These are phyloP conservation scores for Oryza glumipatula DNA, from an alignment of 176 grass and related monocot genomes.

Conservation along the genomic window DNA sequence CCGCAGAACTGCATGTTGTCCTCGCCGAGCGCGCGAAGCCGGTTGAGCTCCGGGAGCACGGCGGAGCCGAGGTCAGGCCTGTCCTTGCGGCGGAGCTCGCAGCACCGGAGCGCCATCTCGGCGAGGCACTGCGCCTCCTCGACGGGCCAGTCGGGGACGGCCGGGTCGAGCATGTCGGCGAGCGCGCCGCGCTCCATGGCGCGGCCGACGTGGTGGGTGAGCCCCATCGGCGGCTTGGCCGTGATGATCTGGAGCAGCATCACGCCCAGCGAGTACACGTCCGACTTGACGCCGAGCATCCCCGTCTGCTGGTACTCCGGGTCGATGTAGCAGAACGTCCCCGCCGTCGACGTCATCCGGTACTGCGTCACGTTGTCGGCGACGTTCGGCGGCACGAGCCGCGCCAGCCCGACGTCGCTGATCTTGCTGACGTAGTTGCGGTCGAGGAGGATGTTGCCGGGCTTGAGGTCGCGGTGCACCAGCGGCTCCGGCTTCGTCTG, in stretches of 20 bases:
- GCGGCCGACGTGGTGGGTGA: conserved; percentile 56
- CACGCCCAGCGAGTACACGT: conserved; percentile 74
- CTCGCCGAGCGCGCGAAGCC: conserved; percentile 42
- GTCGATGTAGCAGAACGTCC: conserved; percentile 88
- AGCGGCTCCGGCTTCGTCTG: conserved; percentile 92
- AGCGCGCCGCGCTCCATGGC: conserved; percentile 59
- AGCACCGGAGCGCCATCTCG: conserved; percentile 55
- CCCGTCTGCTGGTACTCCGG: conserved; percentile 94
- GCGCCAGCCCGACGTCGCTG: conserved; percentile 86
- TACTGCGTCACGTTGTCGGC: conserved; percentile 76
- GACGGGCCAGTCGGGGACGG: conserved; percentile 62
- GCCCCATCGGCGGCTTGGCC: conserved; percentile 70
- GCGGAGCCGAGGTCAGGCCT: conserved; percentile 49
- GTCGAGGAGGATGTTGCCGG: conserved; percentile 88
- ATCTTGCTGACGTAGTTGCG: conserved; percentile 93
- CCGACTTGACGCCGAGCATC: conserved; percentile 72
- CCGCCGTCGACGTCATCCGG: conserved; percentile 72
- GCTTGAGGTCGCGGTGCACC: conserved; percentile 94
- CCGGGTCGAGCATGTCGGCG: conserved; percentile 54
- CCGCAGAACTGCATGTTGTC: conserved; percentile 60
- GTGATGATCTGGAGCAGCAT: conserved; percentile 83
- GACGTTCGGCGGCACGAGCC: conserved; percentile 70
- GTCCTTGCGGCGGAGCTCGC: conserved; percentile 60
- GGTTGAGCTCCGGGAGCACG: conserved; percentile 68
- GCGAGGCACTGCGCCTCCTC: conserved; percentile 72